phyloP scores from a whole-genome alignment of 2,329 filamentous ascomycete genomes.

The Claviceps digitariae region DNA sequence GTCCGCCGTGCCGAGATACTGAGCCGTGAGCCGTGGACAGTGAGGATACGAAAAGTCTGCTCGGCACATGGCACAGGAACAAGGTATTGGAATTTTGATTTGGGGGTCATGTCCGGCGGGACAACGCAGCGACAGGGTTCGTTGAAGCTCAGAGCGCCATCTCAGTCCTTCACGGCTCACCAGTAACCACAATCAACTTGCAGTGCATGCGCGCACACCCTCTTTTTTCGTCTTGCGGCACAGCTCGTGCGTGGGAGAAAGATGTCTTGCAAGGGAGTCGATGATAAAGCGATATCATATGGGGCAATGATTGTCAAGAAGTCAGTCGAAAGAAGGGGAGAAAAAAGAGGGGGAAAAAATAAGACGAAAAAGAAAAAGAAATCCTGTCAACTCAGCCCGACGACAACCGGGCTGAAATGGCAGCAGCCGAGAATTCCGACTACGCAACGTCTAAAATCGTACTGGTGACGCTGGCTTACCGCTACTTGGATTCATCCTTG shows the following conservation, averaged over 20 bases:
- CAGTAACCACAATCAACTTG: not conserved
- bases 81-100: too few species aligned
- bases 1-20: not conserved
- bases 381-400: not conserved
- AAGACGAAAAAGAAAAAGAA: not conserved
- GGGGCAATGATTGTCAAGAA: too few species aligned
- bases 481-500: slow-evolving; percentile 1
- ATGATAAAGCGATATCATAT: too few species aligned
- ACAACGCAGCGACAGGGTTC: slow-evolving; percentile 2
- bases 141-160: slow-evolving; percentile 1
- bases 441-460: not conserved
- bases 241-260: slow-evolving; percentile 1
- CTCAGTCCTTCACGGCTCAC: not conserved
- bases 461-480: slow-evolving; percentile 1
- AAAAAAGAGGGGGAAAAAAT: too few species aligned
- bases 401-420: not conserved
- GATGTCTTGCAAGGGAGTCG: not conserved
- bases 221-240: not conserved
- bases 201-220: not conserved
- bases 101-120: not conserved
- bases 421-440: not conserved
- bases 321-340: not conserved
- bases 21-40: not conserved
- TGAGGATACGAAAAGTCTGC: not conserved
- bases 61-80: not conserved